Evolutionary conservation across 2,329 filamentous ascomycete species (phyloP).

Genomic region (Didymella lethalis): DNA sequence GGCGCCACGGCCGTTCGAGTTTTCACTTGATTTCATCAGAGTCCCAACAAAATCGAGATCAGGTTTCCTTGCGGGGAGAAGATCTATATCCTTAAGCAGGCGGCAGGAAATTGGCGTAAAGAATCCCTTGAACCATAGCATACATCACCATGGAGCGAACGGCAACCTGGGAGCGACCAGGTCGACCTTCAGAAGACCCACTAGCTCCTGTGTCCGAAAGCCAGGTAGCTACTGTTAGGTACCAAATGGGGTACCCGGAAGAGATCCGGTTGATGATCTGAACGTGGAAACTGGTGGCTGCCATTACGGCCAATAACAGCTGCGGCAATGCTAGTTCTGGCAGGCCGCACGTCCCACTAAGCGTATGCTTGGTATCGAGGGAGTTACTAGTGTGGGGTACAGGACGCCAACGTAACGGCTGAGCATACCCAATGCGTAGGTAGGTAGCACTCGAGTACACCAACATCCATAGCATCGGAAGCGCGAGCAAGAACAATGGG

Average conservation of each 20-base stretch:
- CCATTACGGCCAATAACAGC: constrained; percentile 72
- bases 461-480: constrained; percentile 77
- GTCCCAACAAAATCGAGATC: not conserved
- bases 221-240: constrained; percentile 73
- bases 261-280: constrained; percentile 92
- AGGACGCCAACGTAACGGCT: constrained; percentile 32
- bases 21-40: not conserved
- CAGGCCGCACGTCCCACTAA: constrained; percentile 24
- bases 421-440: constrained; percentile 56
- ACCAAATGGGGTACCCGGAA: constrained; percentile 89
- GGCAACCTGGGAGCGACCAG: constrained; percentile 24
- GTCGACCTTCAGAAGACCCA: not conserved
- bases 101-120: constrained; percentile 91
- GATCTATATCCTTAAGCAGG: constrained; percentile 63
- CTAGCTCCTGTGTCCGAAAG: constrained; percentile 18
- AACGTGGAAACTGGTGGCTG: constrained; percentile 84
- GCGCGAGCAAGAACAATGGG: constrained; percentile 84
- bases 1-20: not conserved
- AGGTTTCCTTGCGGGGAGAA: not conserved
- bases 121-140: constrained; percentile 77
- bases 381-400: constrained; percentile 26
- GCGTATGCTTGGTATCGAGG: constrained; percentile 13
- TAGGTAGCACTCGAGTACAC: constrained; percentile 60
- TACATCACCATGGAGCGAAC: constrained; percentile 75
- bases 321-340: constrained; percentile 73